These are phyloP conservation scores for Monascus purpureus DNA, from an alignment of 495 filamentous ascomycete species.

Conservation along the genomic window DNA sequence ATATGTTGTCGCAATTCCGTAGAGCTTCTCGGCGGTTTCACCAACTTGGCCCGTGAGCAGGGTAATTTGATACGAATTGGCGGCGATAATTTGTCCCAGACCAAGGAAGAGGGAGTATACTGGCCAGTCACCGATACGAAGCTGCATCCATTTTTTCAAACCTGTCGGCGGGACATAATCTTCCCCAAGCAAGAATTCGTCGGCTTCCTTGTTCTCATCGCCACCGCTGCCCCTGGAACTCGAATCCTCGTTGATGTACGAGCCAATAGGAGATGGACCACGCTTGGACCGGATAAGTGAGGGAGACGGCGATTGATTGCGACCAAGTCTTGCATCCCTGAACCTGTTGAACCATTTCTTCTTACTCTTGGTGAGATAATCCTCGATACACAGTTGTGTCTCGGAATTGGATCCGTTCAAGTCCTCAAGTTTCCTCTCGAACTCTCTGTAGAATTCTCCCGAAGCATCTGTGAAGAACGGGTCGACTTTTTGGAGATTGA, in stretches of 20 bases:
- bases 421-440: constrained; percentile 44
- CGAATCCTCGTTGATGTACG: constrained; percentile 24
- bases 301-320: constrained; percentile 31
- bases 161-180: constrained; percentile 55
- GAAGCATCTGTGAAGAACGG: constrained; percentile 58
- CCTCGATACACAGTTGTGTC: constrained; percentile 50
- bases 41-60: constrained; percentile 51
- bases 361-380: constrained; percentile 52
- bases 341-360: constrained; percentile 57
- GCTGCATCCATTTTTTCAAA: constrained; percentile 38
- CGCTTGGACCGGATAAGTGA: constrained; percentile 25
- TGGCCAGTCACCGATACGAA: constrained; percentile 50
- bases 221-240: constrained; percentile 23
- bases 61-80: constrained; percentile 61
- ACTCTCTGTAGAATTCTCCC: constrained; percentile 46
- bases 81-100: constrained; percentile 55
- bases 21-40: constrained; percentile 47
- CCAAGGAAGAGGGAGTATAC: constrained; percentile 55
- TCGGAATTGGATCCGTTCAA: constrained; percentile 44
- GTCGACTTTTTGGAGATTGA: constrained; percentile 53
- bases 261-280: constrained; percentile 18
- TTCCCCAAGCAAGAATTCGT: constrained; percentile 49
- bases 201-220: constrained; percentile 12
- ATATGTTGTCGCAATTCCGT: constrained; percentile 53
- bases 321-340: constrained; percentile 41